Base-by-base conservation (phyloP, 768 basidiomycete genomes). In the Tulasnella sp. region DNA sequence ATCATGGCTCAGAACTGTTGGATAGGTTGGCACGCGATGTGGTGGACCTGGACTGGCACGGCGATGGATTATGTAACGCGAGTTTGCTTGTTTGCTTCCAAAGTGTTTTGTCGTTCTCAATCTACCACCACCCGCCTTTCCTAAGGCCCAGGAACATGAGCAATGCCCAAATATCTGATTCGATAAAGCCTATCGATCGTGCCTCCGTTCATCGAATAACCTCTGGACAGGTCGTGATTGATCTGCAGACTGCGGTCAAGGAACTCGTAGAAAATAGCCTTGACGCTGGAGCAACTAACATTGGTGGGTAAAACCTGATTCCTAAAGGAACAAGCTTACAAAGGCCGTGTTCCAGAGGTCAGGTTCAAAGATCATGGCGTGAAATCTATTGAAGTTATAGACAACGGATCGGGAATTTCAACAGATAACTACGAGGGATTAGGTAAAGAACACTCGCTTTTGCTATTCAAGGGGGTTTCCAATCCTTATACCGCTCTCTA, bases 181-280 rank as follows among this genome's bases (percentile, higher is more conserved):
- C 63, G 4, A 86, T 86, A 75, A 81, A 79, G 40, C 83, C 89
- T 5, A 94, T 98, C 75, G 93, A 95, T 77, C 80, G 81, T 2
- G 80, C 84, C 5, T 92, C 95, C 3, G 84, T 95, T 11, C 97
- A 98, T 79, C 84, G 87, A 69, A 92, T 99, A 69, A 92, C 95
- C 0, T 94, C 94, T 1, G 96, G 96, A 1, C 97, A 98, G 79
- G 96, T 98, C 62, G 91, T 98, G 0, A 84, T 95, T 34, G 94
- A 97, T 78, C 86, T 98, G 0, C 94, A 95, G 78, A 92, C 91
- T 0, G 94, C 94, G 1, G 89, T 98, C 73, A 99, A 98, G 79
- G 97, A 99, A 79, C 87, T 98, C 9, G 86, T 99, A 1, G 97
- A 99, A 81, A 99, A 99, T 79, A 92, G 93, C 72, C 82, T 98